Percentiles rank a stretch among this genome's conserved stretches.
These are phyloP conservation scores for Pseudozyma tsukubaensis DNA, from an alignment of 1,284 basidiomycete species.

Conservation along the genomic window DNA sequence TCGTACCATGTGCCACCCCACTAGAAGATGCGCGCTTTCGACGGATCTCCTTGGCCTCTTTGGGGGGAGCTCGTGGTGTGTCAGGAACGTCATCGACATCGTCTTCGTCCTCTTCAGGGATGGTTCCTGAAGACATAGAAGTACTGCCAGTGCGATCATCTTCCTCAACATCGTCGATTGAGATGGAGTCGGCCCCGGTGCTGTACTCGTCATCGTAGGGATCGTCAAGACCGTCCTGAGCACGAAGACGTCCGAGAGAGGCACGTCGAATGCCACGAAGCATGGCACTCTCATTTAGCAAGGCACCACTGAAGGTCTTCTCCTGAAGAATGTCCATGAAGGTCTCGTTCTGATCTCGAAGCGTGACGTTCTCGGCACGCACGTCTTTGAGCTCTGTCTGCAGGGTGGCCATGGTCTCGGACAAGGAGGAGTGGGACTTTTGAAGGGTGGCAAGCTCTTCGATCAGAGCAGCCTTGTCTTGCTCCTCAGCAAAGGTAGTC, in stretches of 20 bases:
- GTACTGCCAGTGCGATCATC: slow-evolving; percentile 15
- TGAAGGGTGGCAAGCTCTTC: slow-evolving; percentile 44
- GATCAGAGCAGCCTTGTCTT: slow-evolving; percentile 23
- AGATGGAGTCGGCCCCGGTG: slow-evolving; percentile 29
- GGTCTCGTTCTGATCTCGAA: slow-evolving; percentile 58
- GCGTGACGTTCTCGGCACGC: slow-evolving; percentile 36
- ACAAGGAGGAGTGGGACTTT: slow-evolving; percentile 47
- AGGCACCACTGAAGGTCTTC: slow-evolving; percentile 58
- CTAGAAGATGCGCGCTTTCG: slow-evolving; percentile 19
- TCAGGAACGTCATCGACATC: slow-evolving; percentile 62
- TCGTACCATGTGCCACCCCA: slow-evolving; percentile 5
- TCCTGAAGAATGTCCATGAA: slow-evolving; percentile 60
- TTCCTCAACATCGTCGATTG: slow-evolving; percentile 30
- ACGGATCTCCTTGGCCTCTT: slow-evolving; percentile 16
- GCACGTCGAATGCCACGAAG: slow-evolving; percentile 42
- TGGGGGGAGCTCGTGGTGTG: slow-evolving; percentile 37
- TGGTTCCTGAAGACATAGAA: slow-evolving; percentile 27
- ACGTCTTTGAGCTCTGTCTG: slow-evolving; percentile 56
- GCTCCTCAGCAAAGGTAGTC: slow-evolving; percentile 32
- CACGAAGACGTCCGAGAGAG: slow-evolving; percentile 22
- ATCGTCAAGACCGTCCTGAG: slow-evolving; percentile 24
- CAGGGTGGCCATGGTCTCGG: slow-evolving; percentile 44
- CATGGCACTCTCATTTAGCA: slow-evolving; percentile 57
- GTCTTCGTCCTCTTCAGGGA: slow-evolving; percentile 46
- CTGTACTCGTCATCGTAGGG: slow-evolving; percentile 43